Conservation (phyloP, 2,329 filamentous ascomycete genomes). For the Grosmannia huntii region DNA sequence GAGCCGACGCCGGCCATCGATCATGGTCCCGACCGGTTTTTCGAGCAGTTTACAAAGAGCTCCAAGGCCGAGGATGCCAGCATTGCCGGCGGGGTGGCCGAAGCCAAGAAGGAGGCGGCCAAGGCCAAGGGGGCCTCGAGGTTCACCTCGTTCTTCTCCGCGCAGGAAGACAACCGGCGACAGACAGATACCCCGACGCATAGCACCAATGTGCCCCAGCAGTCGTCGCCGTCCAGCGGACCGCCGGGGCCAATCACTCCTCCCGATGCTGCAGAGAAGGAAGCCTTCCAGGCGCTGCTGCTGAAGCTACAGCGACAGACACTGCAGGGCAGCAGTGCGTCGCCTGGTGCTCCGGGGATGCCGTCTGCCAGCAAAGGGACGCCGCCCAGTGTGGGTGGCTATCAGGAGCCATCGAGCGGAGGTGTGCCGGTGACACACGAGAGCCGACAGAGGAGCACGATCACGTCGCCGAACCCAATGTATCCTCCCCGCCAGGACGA, state of each 20-base stretch:
- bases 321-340: conserved; percentile 14
- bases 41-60: conserved; percentile 30
- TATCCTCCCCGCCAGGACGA: conserved; percentile 29
- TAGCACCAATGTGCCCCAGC: conserved; percentile 10
- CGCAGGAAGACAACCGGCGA: conserved; percentile 38
- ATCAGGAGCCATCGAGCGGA: conserved; percentile 7
- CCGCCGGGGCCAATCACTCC: conserved; percentile 4
- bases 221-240: conserved; percentile 15
- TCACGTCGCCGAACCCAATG: conserved; percentile 32
- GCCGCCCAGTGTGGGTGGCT: conserved; percentile 6
- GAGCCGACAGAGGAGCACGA: conserved; percentile 22
- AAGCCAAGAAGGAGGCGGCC: conserved; percentile 32
- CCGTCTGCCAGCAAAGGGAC: conserved; percentile 4
- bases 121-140: conserved; percentile 57
- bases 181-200: conserved; percentile 34
- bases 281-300: conserved; percentile 72
- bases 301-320: conserved; percentile 62
- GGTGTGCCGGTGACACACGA: conserved; percentile 12
- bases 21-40: conserved; percentile 64
- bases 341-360: conserved; percentile 5
- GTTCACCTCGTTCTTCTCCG: conserved; percentile 70
- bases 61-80: conserved; percentile 20
- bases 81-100: conserved; percentile 22
- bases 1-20: conserved; percentile 53
- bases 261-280: conserved; percentile 55